Base-by-base conservation (phyloP, 163 green algal genomes). In the Trebouxia gelatinosa region DNA sequence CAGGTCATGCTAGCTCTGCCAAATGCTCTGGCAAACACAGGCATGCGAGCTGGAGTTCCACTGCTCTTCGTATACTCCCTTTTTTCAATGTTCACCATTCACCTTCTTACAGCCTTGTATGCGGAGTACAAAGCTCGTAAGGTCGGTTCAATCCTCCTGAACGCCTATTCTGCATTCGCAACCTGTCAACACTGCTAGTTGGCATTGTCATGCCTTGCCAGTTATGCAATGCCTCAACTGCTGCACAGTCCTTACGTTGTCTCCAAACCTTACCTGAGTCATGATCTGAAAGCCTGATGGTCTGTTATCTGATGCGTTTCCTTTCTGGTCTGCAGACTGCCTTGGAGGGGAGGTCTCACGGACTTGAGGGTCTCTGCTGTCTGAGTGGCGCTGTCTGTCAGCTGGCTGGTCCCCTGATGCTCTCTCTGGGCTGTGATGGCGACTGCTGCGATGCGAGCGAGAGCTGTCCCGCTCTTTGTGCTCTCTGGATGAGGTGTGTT, bases 1-100 rank as follows among this genome's bases (percentile, higher is more conserved):
- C 79, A 83, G 51, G 76, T 83, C 72, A 83, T 85, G 80, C 70
- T 82, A 31, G 78, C 80, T 2, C 51, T 74, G 34, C 80, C 80
- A 2, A 67, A 83, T 48, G 78, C 70, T 43, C 32, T 79, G 17
- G 38, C 78, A 21, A 29, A 62, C 17, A 48, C 39, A 26, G 80
- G 76, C 37, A 48, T 85, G 29, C 71, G 76, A 39, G 76, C 76
- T 23, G 81, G 76, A 38, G 66, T 78, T 16, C 46, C 66, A 11
- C 28, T 85, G 11, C 72, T 80, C 5, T 74, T 78, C 5, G 23
- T 80, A 3, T 82, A 74, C 23, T 68, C 81, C 23, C 29, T 80
- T 3, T 77, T 80, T 71, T 70, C 61, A 62, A 85, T 78, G 5
- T 82, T 58, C 54, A 74, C 78, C 70, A 85, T 85, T 11, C 74